Base-by-base conservation (phyloP, 2,329 filamentous ascomycete genomes). In the Cercospora beticola region DNA sequence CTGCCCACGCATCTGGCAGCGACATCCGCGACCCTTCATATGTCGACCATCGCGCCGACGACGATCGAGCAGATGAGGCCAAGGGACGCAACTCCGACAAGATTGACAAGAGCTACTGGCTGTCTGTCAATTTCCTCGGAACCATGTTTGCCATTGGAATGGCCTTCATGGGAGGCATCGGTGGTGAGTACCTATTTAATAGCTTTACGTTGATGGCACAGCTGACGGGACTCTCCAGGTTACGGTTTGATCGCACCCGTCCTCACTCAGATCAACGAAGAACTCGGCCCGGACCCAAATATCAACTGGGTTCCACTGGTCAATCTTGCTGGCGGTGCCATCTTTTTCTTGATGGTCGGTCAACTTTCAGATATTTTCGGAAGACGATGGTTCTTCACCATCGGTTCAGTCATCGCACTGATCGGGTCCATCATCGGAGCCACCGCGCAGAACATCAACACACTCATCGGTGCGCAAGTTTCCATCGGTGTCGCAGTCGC, bases 291-390 rank as follows among this genome's bases (percentile, higher is more conserved):
- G 1, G 76, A 74, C 1, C 77, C 79, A 5, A 76, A 81, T 69
- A 77, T 79, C 67, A 79, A 79, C 33, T 81, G 78, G 78, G 76
- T 81, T 0, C 73, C 77, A 18, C 76, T 80, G 28, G 78, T 76
- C 1, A 79, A 78, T 73, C 75, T 78, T 0, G 74, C 75, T 8
- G 76, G 77, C 10, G 78, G 78, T 14, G 78, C 79, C 4, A 76
- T 80, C 43, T 77, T 78, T 33, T 80, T 80, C 67, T 74, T 78
- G 1, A 74, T 81, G 36, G 65, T 81, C 31, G 79, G 79, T 23
- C 76, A 77, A 9, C 68, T 81, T 2, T 78, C 76, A 5, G 79
- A 81, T 60, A 80, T 81, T 31, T 80, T 81, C 58, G 80, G 79
- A 18, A 69, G 79, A 60, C 66, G 79, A 67, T 74, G 70, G 72